These are phyloP conservation scores for Cladosporium sp. DNA, from an alignment of 2,329 filamentous ascomycete species.

Conservation along the genomic window DNA sequence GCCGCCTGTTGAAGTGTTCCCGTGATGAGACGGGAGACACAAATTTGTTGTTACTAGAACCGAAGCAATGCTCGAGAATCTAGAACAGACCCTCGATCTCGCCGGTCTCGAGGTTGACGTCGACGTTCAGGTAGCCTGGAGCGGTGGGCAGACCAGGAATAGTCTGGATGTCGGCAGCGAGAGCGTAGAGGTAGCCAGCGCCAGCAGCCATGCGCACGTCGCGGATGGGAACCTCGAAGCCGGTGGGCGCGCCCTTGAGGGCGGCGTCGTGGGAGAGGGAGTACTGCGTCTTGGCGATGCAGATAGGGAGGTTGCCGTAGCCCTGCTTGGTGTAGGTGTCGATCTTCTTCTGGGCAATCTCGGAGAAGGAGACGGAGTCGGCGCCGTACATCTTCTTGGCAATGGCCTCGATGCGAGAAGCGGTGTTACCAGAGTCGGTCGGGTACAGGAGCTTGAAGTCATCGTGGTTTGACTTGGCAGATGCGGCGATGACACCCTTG, in stretches of 20 bases:
- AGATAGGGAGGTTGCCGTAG: slow-evolving; percentile 89
- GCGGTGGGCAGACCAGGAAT: slow-evolving; percentile 94
- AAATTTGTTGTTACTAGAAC: neutral
- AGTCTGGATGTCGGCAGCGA: slow-evolving; percentile 96
- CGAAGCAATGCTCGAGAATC: neutral
- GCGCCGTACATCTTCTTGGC: slow-evolving; percentile 94
- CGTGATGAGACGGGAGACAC: slow-evolving; percentile 12
- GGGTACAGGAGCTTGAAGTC: slow-evolving; percentile 84
- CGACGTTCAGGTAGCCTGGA: slow-evolving; percentile 91
- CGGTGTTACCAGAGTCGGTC: slow-evolving; percentile 67
- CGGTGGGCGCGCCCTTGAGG: slow-evolving; percentile 89
- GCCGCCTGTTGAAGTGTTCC: slow-evolving; percentile 2
- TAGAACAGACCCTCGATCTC: slow-evolving; percentile 76
- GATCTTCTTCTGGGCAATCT: slow-evolving; percentile 92
- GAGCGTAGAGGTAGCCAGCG: slow-evolving; percentile 88
- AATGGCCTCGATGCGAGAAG: slow-evolving; percentile 87
- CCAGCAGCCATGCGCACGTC: slow-evolving; percentile 93
- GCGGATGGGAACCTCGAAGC: slow-evolving; percentile 90
- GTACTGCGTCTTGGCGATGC: slow-evolving; percentile 98
- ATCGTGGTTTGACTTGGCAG: slow-evolving; percentile 68
- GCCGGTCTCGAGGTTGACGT: slow-evolving; percentile 54
- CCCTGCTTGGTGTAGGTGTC: slow-evolving; percentile 92
- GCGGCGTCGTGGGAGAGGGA: slow-evolving; percentile 88
- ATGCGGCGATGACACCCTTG: slow-evolving; percentile 76
- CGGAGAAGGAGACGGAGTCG: slow-evolving; percentile 82